Base-by-base conservation (phyloP, 495 filamentous ascomycete species). In the Hamigera avellanea region DNA sequence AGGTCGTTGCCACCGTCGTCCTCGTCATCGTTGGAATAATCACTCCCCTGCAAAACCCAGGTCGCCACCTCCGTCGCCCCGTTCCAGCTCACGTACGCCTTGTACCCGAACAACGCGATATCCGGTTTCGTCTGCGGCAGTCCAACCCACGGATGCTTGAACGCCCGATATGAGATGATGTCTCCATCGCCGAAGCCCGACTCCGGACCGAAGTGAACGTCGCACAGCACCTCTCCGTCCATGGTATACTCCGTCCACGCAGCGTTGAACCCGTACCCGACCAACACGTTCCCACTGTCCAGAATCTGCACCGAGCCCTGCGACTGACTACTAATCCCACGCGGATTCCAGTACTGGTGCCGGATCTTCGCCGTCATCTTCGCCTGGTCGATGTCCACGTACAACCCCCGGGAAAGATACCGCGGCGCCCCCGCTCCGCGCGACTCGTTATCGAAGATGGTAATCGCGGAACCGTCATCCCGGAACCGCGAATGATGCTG, bases 301-400 rank as follows among this genome's bases (percentile, higher is more conserved):
- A 73, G 52, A 6, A 62, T 19, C 44, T 73, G 62, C 14, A 62
- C 43, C 9, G 62, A 64, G 8, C 73, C 73, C 40, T 69, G 63
- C 0, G 60, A 69, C 9, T 54, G 53, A 14, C 52, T 53, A 29
- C 43, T 56, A 8, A 67, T 56, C 4, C 46, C 29, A 10, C 57
- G 18, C 1, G 50, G 40, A 16, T 52, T 57, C 43, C 40, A 48
- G 47, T 66, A 72, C 12, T 50, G 50, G 32, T 55, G 43, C 4
- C 57, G 44, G 8, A 69, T 38, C 0, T 31, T 15, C n/a, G 50
- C 63, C 2, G 61, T 67, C 57, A 57, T 59, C 0, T 47, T 33
- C 10, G 36, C 41, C 19, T 56, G 54, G 49, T 75, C 49, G 21
- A 73, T 41, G 35, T 61, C 50, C 32, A 73, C 35, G 35, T 58